These are phyloP conservation scores for Aspergillus sp. DNA, from an alignment of 2,329 filamentous ascomycete genomes.

Conservation along the genomic window DNA sequence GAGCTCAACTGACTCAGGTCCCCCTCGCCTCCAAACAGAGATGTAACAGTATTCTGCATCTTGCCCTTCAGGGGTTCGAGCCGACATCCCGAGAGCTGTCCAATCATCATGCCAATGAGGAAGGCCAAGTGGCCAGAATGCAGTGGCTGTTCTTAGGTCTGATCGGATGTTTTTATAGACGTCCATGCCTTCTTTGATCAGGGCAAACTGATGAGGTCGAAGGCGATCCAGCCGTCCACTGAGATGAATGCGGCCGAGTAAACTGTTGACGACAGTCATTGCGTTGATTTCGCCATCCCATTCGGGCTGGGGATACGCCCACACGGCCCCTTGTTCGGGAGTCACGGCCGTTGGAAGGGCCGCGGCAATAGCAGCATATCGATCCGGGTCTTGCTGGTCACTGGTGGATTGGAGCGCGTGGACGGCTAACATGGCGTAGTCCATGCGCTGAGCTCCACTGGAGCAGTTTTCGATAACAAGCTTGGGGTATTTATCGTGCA, in stretches of 20 bases:
- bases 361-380: constrained; percentile 33
- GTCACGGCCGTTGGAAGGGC: constrained; percentile 33
- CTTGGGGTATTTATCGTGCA: constrained; percentile 26
- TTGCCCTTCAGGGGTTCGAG: not conserved
- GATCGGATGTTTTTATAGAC: constrained; percentile 28
- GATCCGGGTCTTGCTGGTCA: constrained; percentile 35
- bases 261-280: constrained; percentile 34
- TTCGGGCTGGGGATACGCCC: constrained; percentile 37
- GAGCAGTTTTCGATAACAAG: constrained; percentile 41
- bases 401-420: constrained; percentile 37
- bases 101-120: constrained; percentile 35
- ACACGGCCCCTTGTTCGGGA: constrained; percentile 36
- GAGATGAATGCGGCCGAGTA: constrained; percentile 34
- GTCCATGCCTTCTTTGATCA: constrained; percentile 31
- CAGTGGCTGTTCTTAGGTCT: constrained; percentile 18
- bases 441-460: constrained; percentile 37
- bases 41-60: constrained; percentile 11
- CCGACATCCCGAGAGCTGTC: constrained; percentile 27
- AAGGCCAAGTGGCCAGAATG: constrained; percentile 36
- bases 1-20: constrained; percentile 3
- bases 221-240: constrained; percentile 30
- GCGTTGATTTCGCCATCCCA: constrained; percentile 38
- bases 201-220: constrained; percentile 18
- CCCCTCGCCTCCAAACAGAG: constrained; percentile 23
- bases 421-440: constrained; percentile 35